Percentiles rank a stretch among this genome's conserved stretches.
Evolutionary conservation across 1,139 yeast species (phyloP).

Genomic region (Suhomyces maxii): DNA sequence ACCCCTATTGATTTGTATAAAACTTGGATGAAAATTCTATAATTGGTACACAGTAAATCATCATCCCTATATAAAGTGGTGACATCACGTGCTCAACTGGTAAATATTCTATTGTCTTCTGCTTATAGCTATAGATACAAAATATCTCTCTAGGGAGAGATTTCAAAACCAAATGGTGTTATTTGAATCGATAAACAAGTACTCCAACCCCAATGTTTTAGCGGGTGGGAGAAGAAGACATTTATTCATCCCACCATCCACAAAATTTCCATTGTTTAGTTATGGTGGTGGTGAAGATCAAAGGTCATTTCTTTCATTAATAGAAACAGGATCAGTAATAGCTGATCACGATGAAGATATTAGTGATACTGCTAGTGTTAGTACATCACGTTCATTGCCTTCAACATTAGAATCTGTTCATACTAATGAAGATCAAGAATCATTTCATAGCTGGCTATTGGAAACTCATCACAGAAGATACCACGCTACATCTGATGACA

Average conservation of each 20-base stretch:
- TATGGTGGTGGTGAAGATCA: slow-evolving; percentile 66
- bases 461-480: slow-evolving; percentile 68
- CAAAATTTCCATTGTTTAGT: slow-evolving; percentile 63
- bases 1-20: too few relatives aligned
- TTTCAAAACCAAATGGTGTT: slow-evolving; percentile 34
- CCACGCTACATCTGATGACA: slow-evolving; percentile 21
- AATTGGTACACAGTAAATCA: too few relatives aligned
- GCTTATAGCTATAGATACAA: background rate
- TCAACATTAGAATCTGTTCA: slow-evolving; percentile 56
- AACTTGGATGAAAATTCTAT: too few relatives aligned
- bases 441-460: slow-evolving; percentile 57
- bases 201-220: slow-evolving; percentile 43
- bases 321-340: slow-evolving; percentile 42
- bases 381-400: slow-evolving; percentile 62
- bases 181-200: slow-evolving; percentile 40
- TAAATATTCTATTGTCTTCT: background rate
- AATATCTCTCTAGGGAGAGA: background rate
- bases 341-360: slow-evolving; percentile 42
- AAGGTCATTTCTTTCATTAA: slow-evolving; percentile 57
- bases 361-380: slow-evolving; percentile 53
- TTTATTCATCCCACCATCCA: slow-evolving; percentile 69
- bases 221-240: slow-evolving; percentile 44
- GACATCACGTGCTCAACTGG: background rate
- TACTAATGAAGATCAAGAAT: slow-evolving; percentile 53
- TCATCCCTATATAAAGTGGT: too few relatives aligned